Percentiles rank a stretch among this genome's conserved stretches.
Conservation (phyloP, 2,329 filamentous ascomycete species). For the Claviceps sorghi region DNA sequence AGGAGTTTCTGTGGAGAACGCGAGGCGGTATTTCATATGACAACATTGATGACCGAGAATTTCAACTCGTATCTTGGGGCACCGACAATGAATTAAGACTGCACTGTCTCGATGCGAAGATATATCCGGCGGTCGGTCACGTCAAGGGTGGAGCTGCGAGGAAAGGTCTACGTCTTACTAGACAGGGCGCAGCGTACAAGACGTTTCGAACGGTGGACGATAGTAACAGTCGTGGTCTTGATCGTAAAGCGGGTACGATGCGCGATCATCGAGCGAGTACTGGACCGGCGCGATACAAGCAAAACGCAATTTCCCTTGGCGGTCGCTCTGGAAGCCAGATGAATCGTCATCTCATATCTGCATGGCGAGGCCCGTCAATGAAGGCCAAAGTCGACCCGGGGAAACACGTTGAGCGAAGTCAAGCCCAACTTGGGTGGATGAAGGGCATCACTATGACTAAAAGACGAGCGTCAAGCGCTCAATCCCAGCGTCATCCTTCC, state of each 20-base stretch:
- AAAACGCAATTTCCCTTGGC: slow-evolving; percentile 28
- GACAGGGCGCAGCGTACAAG: slow-evolving; percentile 73
- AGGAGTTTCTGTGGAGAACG: slow-evolving; percentile 81
- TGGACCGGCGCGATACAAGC: slow-evolving; percentile 26
- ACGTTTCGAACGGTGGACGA: slow-evolving; percentile 66
- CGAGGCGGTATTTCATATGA: slow-evolving; percentile 54
- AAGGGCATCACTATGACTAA: slow-evolving; percentile 52
- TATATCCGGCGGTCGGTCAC: slow-evolving; percentile 57
- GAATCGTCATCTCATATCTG: slow-evolving; percentile 19
- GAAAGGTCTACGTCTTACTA: slow-evolving; percentile 55
- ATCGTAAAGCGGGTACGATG: slow-evolving; percentile 43
- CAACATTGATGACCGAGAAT: slow-evolving; percentile 69
- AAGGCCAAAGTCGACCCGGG: slow-evolving; percentile 33
- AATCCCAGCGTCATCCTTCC: slow-evolving; percentile 30
- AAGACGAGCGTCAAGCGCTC: slow-evolving; percentile 29
- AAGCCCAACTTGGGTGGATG: slow-evolving; percentile 54
- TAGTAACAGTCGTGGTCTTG: slow-evolving; percentile 35
- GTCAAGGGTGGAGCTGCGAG: slow-evolving; percentile 51
- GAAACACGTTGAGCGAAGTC: slow-evolving; percentile 30
- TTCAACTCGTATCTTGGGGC: slow-evolving; percentile 87
- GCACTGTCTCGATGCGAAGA: slow-evolving; percentile 52
- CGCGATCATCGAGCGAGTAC: slow-evolving; percentile 40
- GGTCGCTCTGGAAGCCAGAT: slow-evolving; percentile 23
- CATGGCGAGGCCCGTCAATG: slow-evolving; percentile 45
- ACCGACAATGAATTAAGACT: slow-evolving; percentile 71